Evolutionary conservation across 148 eudicot species (phyloP).

Genomic region (Rhododendron griersonianum): DNA sequence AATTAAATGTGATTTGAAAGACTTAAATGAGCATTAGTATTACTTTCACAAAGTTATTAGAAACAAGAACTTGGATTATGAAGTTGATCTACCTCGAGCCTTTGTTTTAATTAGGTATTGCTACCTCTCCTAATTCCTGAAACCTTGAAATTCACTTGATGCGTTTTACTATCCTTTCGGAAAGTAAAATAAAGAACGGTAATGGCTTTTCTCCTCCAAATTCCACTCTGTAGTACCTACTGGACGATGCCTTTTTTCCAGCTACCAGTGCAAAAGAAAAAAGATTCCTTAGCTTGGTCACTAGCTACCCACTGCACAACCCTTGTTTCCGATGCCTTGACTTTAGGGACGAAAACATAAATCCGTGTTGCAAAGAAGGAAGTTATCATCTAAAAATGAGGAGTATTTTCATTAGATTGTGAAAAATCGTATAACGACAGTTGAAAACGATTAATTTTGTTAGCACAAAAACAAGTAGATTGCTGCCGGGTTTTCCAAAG

Average conservation of each 20-base stretch:
- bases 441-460: not conserved
- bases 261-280: not conserved
- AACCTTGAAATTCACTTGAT: not conserved
- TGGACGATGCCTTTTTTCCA: not conserved
- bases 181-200: not conserved
- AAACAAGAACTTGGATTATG: not conserved
- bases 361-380: not conserved
- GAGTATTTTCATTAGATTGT: not conserved
- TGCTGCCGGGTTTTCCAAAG: not conserved
- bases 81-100: not conserved
- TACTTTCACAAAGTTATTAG: not conserved
- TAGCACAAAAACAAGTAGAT: not conserved
- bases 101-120: no score
- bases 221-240: not conserved
- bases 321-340: not conserved
- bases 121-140: not conserved
- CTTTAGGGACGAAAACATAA: not conserved
- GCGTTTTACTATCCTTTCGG: no score
- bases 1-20: not conserved
- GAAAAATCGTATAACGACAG: not conserved
- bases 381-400: not conserved
- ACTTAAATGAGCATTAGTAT: no score
- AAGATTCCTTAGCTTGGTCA: not conserved
- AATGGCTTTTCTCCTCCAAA: not conserved
- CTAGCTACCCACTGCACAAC: not conserved